Base-by-base conservation (phyloP, 2,329 filamentous ascomycete species). In the Neofusicoccum umdonicola region DNA sequence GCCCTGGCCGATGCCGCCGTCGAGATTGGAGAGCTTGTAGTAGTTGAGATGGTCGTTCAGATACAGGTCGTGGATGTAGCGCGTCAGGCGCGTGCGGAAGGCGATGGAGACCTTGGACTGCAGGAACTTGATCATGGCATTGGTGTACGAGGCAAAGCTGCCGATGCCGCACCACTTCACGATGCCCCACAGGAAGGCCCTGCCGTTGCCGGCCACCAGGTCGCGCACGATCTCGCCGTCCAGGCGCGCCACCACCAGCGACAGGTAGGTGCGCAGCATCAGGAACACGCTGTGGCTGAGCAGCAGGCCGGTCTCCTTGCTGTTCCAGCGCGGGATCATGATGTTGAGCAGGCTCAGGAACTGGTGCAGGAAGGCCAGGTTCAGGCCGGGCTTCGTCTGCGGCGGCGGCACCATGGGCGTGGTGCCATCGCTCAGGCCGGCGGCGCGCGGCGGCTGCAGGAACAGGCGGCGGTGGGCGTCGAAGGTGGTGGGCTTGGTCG, bases 31-130 rank as follows among this genome's bases (percentile, higher is more conserved):
- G 64, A 99, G 82, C 77, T 97, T 98, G 79, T 98, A 99, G 77
- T 97, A 99, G 73, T 96, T 97, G 68, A 97, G 86, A 70, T 95
- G 93, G 64, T 96, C 90, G 75, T 96, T 97, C 15, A 99, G 85
- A 73, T 99, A 99, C 8, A 99, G 81, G 73, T 99, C 95, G 78
- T 99, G 95, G 62, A 99, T 97, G 76, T 99, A 99, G 70, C 95
- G 85, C 1, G 95, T 99, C 13, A 99, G 84, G 11, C 95, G 88
- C 4, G 95, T 99, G 47, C 95, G 89, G 84, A 99, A 99, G 39
- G 96, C 94, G 69, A 99, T 99, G 6, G 94, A 97, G 62, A 99
- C 93, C 81, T 99, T 99, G 58, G 92, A 94, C 78, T 99, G 94
- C 67, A 99, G 85, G 79, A 91, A 99, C 78, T 98, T 98, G 83